Evolutionary conservation across 2,329 filamentous ascomycete species (phyloP).

Genomic region (Corniculantispora saksenae): DNA sequence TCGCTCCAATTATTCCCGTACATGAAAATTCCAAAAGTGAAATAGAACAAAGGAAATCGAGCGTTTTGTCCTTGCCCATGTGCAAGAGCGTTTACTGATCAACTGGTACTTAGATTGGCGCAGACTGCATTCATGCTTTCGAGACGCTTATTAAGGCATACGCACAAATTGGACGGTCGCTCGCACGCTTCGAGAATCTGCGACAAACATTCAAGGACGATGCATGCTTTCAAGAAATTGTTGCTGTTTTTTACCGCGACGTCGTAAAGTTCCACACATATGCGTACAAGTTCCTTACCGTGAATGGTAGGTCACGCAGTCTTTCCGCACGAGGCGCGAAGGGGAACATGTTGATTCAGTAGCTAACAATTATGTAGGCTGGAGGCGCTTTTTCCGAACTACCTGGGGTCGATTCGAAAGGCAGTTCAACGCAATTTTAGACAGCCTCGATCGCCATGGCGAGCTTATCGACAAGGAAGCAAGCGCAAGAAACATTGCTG

Average conservation of each 20-base stretch:
- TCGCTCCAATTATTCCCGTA: too few relatives aligned
- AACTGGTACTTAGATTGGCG: conserved; percentile 23
- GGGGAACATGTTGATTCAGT: too few relatives aligned
- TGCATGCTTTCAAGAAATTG: conserved; percentile 38
- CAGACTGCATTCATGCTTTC: conserved; percentile 41
- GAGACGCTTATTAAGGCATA: conserved; percentile 44
- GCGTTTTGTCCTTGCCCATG: too few relatives aligned
- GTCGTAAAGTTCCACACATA: conserved; percentile 49
- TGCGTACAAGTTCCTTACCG: conserved; percentile 47
- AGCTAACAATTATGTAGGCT: conserved; percentile 30
- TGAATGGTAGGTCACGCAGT: conserved; percentile 28
- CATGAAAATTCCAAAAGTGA: too few relatives aligned
- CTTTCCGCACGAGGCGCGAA: too few relatives aligned
- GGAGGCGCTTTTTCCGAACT: conserved; percentile 37
- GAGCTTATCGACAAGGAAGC: conserved; percentile 35
- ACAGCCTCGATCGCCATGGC: conserved; percentile 34
- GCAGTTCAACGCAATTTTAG: conserved; percentile 35
- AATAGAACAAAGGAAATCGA: too few relatives aligned
- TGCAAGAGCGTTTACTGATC: neutral
- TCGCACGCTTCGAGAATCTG: conserved; percentile 41
- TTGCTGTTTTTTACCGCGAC: conserved; percentile 48
- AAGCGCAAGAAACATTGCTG: conserved; percentile 31
- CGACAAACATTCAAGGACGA: conserved; percentile 31
- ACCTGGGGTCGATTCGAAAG: conserved; percentile 42
- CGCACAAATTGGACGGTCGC: conserved; percentile 37